Conservation (phyloP, 192 early-diverging fungal species). For the Coemansia sp. region DNA sequence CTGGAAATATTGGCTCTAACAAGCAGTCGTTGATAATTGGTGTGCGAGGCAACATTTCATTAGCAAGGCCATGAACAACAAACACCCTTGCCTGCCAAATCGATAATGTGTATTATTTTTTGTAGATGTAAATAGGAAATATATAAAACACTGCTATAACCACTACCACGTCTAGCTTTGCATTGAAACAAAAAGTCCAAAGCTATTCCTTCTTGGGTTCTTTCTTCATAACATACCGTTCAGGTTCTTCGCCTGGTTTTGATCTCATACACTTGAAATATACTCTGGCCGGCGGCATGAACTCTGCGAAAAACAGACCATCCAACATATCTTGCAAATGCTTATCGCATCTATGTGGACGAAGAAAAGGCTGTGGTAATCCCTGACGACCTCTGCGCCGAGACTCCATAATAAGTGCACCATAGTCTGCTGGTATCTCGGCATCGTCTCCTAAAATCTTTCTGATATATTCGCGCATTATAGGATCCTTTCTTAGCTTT, state of each 20-base stretch:
- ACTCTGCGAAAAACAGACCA: conserved; percentile 35
- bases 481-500: conserved; percentile 17
- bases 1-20: no score
- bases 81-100: no score
- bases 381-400: conserved; percentile 41
- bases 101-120: no score
- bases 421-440: conserved; percentile 34
- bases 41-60: no score
- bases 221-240: conserved; percentile 32
- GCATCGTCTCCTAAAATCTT: conserved; percentile 42
- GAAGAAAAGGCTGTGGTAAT: conserved; percentile 37
- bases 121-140: no score
- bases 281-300: conserved; percentile 20
- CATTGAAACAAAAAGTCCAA: not conserved
- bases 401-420: conserved; percentile 29
- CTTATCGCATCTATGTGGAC: conserved; percentile 44
- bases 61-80: no score
- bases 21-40: no score
- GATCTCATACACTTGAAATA: conserved; percentile 40
- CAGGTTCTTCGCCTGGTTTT: conserved; percentile 45
- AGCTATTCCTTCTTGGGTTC: conserved; percentile 9
- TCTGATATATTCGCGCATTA: conserved; percentile 31
- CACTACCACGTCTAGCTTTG: no score
- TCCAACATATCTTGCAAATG: conserved; percentile 48
- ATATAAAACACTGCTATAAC: no score